These are phyloP conservation scores for Trichoderma pleuroti DNA, from an alignment of 2,329 filamentous ascomycete species.

Conservation along the genomic window DNA sequence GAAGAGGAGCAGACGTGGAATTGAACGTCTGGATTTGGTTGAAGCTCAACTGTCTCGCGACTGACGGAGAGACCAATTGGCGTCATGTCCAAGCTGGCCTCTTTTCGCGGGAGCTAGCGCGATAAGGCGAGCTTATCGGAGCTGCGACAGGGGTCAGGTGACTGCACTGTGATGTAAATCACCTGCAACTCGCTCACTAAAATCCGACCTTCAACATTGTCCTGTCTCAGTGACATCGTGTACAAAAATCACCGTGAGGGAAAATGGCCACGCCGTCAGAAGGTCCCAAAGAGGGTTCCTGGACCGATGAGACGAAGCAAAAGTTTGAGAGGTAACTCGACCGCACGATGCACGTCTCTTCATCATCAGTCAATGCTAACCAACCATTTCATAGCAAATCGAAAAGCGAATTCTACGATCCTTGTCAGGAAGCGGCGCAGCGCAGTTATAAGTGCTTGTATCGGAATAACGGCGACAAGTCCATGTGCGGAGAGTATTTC, in stretches of 20 bases:
- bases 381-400: slow-evolving; percentile 61
- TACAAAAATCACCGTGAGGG: background rate
- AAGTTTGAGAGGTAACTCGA: slow-evolving; percentile 62
- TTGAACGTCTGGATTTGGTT: background rate
- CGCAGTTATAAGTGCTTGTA: slow-evolving; percentile 84
- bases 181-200: background rate
- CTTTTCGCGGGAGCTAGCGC: slow-evolving; percentile 11
- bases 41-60: slow-evolving; percentile 1
- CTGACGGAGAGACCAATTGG: background rate
- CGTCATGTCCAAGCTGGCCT: slow-evolving; percentile 18
- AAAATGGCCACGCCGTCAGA: slow-evolving; percentile 25
- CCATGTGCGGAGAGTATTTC: slow-evolving; percentile 95
- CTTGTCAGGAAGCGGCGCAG: slow-evolving; percentile 87
- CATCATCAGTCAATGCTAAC: background rate
- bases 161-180: background rate
- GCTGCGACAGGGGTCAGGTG: slow-evolving; percentile 6
- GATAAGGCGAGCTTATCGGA: slow-evolving; percentile 19
- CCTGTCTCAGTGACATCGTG: background rate
- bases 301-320: slow-evolving; percentile 56
- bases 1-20: background rate
- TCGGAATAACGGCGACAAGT: slow-evolving; percentile 78
- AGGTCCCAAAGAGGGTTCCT: slow-evolving; percentile 39
- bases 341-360: background rate
- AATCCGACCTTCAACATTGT: slow-evolving; percentile 16
- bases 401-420: slow-evolving; percentile 87